Evolutionary conservation across 2,329 filamentous ascomycete species (phyloP).

Genomic region (Verticillium albo-atrum): DNA sequence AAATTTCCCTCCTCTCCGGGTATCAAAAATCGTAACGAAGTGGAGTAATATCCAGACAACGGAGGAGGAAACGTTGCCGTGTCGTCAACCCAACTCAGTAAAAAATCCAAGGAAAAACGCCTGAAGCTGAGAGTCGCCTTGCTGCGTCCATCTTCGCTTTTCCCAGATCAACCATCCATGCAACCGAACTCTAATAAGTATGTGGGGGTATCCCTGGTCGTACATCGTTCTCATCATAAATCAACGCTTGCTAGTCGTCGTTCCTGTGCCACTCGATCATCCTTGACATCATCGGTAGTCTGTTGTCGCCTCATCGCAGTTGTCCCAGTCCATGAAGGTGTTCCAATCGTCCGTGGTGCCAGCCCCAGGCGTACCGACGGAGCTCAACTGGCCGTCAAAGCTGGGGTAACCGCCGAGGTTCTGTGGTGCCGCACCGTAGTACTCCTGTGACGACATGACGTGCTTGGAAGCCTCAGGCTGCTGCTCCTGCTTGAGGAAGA

Average conservation of each 20-base stretch:
- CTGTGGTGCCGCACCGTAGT: neutral
- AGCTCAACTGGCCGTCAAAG: neutral
- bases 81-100: neutral
- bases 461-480: neutral
- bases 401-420: neutral
- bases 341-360: neutral
- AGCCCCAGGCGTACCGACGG: neutral
- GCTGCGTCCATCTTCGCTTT: neutral
- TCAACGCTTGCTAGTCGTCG: neutral
- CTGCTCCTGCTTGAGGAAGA: neutral
- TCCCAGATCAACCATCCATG: neutral
- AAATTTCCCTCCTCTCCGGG: neutral
- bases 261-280: neutral
- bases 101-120: neutral
- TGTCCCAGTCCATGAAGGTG: neutral
- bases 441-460: neutral
- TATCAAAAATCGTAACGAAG: neutral
- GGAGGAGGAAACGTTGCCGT: neutral
- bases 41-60: neutral
- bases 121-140: neutral
- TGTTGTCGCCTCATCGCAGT: neutral
- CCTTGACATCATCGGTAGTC: neutral
- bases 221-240: neutral
- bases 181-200: neutral
- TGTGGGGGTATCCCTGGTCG: neutral